Conservation (phyloP, 441 rosid genomes). For the Adansonia gregorii region DNA sequence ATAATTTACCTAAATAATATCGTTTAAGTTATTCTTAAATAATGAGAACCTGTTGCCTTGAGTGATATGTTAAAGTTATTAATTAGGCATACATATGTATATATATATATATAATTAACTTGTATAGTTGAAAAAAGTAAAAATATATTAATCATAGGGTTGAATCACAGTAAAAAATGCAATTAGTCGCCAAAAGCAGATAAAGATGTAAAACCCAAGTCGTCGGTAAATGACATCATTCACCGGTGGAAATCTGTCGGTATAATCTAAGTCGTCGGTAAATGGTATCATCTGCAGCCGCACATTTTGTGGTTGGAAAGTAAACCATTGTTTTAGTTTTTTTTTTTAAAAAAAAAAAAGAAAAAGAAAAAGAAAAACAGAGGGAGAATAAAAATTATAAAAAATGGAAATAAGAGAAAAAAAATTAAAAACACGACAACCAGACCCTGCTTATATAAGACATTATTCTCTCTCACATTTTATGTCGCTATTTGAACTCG, state of each 20-base stretch:
- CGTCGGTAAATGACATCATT: slow-evolving; percentile 19
- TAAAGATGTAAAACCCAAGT: neutral
- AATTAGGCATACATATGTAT: too few relatives aligned
- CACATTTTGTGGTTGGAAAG: neutral
- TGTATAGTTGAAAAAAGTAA: neutral
- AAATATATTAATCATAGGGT: neutral
- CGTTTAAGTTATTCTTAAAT: too few relatives aligned
- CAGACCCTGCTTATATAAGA: slow-evolving; percentile 41
- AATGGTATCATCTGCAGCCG: too few relatives aligned
- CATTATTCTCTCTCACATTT: slow-evolving; percentile 34
- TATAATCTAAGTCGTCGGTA: too few relatives aligned
- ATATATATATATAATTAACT: neutral
- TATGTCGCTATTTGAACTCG: neutral
- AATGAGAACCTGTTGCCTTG: too few relatives aligned
- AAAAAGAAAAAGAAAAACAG: neutral
- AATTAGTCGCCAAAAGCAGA: neutral
- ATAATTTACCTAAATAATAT: too few relatives aligned
- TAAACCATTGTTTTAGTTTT: neutral
- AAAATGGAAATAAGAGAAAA: too few relatives aligned
- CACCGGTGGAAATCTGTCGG: neutral
- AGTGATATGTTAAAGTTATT: too few relatives aligned
- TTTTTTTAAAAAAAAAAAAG: neutral
- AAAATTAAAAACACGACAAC: neutral
- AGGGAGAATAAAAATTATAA: neutral
- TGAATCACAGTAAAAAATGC: neutral